A percentile compares a stretch with the other conserved stretches of the same genome.
Conservation (phyloP, 495 filamentous ascomycete species). For the Hypoxylon subgilvum region DNA sequence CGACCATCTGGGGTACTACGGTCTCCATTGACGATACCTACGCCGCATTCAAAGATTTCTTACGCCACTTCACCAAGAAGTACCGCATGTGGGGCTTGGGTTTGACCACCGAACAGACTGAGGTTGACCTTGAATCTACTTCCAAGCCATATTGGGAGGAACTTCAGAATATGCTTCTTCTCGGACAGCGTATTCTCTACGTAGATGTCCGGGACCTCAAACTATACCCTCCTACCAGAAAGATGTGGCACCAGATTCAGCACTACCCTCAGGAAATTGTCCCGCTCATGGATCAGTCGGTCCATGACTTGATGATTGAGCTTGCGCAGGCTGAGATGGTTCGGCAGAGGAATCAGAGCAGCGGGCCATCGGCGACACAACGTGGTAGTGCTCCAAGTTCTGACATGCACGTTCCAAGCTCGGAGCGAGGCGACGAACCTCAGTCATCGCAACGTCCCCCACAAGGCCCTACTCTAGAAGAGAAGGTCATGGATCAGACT, state of each 20-base stretch:
- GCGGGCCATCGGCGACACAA: slow-evolving; percentile 49
- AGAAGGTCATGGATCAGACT: slow-evolving; percentile 69
- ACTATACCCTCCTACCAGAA: slow-evolving; percentile 86
- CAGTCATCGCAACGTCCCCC: slow-evolving; percentile 40
- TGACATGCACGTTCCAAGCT: slow-evolving; percentile 74
- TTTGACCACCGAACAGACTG: slow-evolving; percentile 75
- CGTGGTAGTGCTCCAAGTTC: slow-evolving; percentile 63
- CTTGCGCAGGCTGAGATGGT: slow-evolving; percentile 82
- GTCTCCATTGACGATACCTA: slow-evolving; percentile 91
- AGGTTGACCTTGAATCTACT: slow-evolving; percentile 64
- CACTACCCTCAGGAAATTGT: slow-evolving; percentile 95
- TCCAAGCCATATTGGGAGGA: slow-evolving; percentile 82
- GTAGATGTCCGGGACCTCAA: slow-evolving; percentile 89
- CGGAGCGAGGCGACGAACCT: slow-evolving; percentile 65
- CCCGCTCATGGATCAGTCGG: slow-evolving; percentile 90
- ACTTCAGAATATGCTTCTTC: slow-evolving; percentile 85
- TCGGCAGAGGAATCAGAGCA: slow-evolving; percentile 65
- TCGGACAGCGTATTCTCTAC: slow-evolving; percentile 83
- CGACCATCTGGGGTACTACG: slow-evolving; percentile 97
- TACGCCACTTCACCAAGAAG: slow-evolving; percentile 86
- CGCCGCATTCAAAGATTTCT: slow-evolving; percentile 84
- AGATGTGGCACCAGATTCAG: slow-evolving; percentile 93
- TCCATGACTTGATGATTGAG: slow-evolving; percentile 93
- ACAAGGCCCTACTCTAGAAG: slow-evolving; percentile 50
- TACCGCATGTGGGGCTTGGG: slow-evolving; percentile 91